Base-by-base conservation (phyloP, 2,329 filamentous ascomycete species). In the Ceratocystis lukuohia region DNA sequence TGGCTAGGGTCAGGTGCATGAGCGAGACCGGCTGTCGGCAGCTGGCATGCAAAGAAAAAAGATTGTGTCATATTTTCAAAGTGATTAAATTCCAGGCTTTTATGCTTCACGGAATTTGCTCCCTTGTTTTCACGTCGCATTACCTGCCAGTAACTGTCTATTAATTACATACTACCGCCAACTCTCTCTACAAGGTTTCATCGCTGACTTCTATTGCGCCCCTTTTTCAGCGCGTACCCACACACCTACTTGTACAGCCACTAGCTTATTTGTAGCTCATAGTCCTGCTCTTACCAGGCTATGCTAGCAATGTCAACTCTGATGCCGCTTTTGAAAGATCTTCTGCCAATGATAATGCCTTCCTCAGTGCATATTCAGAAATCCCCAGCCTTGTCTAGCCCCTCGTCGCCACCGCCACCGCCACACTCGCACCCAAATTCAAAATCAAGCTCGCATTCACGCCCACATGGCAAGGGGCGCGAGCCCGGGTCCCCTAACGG, bases 311-410 rank as follows among this genome's bases (percentile, higher is more conserved):
- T 84, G 82, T 76, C 80, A 62, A 79, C 80, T 28, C 72, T 85
- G 8, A 72, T 85, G 37, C 81, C 82, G 33, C 72, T 85, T 68
- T 76, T 85, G 65, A 80, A 81, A 69, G 82, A 84, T 70, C 75
- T 85, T 62, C 74, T 85, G 62, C 82, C 82, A 68, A 84, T 85
- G 79, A 79, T 85, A 67, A 75, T 84, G 72, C 82, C 82, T 1
- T 76, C 79, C 2, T 74, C 77, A n/a, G 81, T 87, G n/a, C 78
- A 83, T 65, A 76, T 87, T 66, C 81, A 68, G 41, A 68, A 41
- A 79, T 77, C 69, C 76, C 78, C 45, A 66, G 25, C 66, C 62
- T 65, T 63, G 53, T 69, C 66, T 46, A 61, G 15, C n/a, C 50
- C 33, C 28, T 50, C 64, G 17, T 61, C 67, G 71, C 74, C 57